Evolutionary conservation across 768 basidiomycete genomes (phyloP).

Genomic region (Suillus luteus): DNA sequence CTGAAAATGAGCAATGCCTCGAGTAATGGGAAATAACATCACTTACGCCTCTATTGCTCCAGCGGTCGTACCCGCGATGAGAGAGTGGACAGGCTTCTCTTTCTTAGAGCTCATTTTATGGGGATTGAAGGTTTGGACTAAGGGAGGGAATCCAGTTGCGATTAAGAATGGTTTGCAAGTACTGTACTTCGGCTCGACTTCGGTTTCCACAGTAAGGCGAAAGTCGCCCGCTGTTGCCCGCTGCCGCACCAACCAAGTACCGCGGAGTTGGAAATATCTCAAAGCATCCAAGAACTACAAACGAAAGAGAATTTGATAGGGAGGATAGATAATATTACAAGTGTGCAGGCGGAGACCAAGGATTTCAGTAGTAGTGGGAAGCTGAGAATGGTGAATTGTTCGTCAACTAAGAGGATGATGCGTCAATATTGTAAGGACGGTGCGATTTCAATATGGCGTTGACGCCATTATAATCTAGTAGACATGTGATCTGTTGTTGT

Average conservation of each 20-base stretch:
- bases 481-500: too few species aligned
- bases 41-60: slow-evolving; percentile 91
- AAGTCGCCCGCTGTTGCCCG: too few species aligned
- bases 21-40: not conserved
- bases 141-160: not conserved
- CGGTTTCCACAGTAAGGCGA: not conserved
- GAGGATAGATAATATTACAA: slow-evolving; percentile 35
- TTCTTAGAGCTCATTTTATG: slow-evolving; percentile 51
- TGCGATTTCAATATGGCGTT: too few species aligned
- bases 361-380: not conserved
- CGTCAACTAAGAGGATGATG: slow-evolving; percentile 20
- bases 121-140: slow-evolving; percentile 1
- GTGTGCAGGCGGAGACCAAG: slow-evolving; percentile 26
- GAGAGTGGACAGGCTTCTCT: slow-evolving; percentile 83
- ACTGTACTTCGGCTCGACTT: not conserved
- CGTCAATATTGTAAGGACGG: too few species aligned
- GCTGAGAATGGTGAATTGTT: slow-evolving; percentile 25
- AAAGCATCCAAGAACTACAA: too few species aligned
- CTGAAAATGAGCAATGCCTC: slow-evolving; percentile 30
- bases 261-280: too few species aligned
- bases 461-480: too few species aligned
- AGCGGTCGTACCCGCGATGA: slow-evolving; percentile 90
- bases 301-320: slow-evolving; percentile 21
- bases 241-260: too few species aligned
- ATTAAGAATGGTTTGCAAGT: not conserved